Conservation (phyloP, 2,329 filamentous ascomycete species). For the Monilinia laxa region DNA sequence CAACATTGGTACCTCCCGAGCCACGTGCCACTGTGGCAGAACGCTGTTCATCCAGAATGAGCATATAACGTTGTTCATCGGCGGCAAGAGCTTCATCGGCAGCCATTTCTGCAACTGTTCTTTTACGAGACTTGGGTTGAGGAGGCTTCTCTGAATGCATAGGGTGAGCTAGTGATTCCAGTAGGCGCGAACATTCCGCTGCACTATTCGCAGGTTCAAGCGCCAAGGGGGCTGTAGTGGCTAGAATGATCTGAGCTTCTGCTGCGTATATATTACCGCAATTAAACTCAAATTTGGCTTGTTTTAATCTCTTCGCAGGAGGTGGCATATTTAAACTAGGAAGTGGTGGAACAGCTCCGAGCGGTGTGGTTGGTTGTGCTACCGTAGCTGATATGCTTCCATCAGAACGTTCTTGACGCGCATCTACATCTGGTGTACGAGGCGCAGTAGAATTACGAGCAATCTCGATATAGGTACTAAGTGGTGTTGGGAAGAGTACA, state of each 20-base stretch:
- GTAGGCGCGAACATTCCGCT: constrained; percentile 67
- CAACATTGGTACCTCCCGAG: constrained; percentile 54
- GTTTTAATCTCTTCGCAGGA: constrained; percentile 67
- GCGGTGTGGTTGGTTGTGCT: constrained; percentile 59
- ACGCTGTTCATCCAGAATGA: constrained; percentile 83
- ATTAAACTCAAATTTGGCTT: constrained; percentile 73
- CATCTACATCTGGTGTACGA: constrained; percentile 60
- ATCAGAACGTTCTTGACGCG: constrained; percentile 43
- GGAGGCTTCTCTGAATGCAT: constrained; percentile 76
- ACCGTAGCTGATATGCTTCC: constrained; percentile 45
- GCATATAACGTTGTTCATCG: constrained; percentile 87
- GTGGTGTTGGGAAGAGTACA: constrained; percentile 80
- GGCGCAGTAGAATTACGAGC: constrained; percentile 54
- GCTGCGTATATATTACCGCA: constrained; percentile 69
- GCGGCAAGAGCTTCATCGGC: constrained; percentile 91
- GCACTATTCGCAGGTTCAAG: constrained; percentile 71
- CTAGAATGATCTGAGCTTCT: constrained; percentile 72
- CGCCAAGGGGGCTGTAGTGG: constrained; percentile 71
- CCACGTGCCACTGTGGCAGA: constrained; percentile 59
- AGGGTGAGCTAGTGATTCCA: constrained; percentile 72
- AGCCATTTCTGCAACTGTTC: constrained; percentile 90
- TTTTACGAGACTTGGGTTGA: constrained; percentile 83
- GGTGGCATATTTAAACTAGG: constrained; percentile 57
- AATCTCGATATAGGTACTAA: constrained; percentile 74
- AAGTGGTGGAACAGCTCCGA: constrained; percentile 59